Evolutionary conservation across 2,329 filamentous ascomycete species (phyloP).

Genomic region (Harringtonia aguacate): DNA sequence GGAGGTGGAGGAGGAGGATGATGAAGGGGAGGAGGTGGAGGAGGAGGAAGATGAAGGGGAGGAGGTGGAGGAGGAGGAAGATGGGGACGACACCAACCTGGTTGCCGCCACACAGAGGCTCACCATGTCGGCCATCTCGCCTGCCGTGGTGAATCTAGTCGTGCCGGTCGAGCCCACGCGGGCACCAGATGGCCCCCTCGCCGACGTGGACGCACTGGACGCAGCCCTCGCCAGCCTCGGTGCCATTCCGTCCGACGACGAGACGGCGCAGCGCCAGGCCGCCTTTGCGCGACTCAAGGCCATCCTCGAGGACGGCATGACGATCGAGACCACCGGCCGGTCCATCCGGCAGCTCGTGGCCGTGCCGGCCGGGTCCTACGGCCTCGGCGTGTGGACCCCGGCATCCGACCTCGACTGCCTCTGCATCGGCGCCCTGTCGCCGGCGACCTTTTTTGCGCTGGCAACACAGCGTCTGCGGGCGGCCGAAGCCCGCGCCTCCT

Average conservation of each 20-base stretch:
- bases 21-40: neutral
- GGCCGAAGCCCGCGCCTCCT: slow-evolving; percentile 20
- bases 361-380: slow-evolving; percentile 55
- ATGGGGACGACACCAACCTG: too few species aligned
- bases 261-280: slow-evolving; percentile 18
- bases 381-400: slow-evolving; percentile 49
- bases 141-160: slow-evolving; percentile 15
- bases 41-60: neutral
- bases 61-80: neutral
- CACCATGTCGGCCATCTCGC: slow-evolving; percentile 2
- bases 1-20: neutral
- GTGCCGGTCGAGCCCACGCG: slow-evolving; percentile 22
- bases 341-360: slow-evolving; percentile 31
- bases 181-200: slow-evolving; percentile 19
- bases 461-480: slow-evolving; percentile 38
- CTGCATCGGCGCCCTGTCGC: slow-evolving; percentile 51
- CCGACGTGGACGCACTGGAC: slow-evolving; percentile 23
- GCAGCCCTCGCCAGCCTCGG: slow-evolving; percentile 23
- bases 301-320: slow-evolving; percentile 1
- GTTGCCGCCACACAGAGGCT: neutral
- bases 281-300: slow-evolving; percentile 11
- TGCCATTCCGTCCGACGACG: slow-evolving; percentile 35
- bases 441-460: slow-evolving; percentile 50
- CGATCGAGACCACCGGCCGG: neutral
- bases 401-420: slow-evolving; percentile 56